Conservation (phyloP, 1,139 yeast species). For the Suhomyces guaymorum region DNA sequence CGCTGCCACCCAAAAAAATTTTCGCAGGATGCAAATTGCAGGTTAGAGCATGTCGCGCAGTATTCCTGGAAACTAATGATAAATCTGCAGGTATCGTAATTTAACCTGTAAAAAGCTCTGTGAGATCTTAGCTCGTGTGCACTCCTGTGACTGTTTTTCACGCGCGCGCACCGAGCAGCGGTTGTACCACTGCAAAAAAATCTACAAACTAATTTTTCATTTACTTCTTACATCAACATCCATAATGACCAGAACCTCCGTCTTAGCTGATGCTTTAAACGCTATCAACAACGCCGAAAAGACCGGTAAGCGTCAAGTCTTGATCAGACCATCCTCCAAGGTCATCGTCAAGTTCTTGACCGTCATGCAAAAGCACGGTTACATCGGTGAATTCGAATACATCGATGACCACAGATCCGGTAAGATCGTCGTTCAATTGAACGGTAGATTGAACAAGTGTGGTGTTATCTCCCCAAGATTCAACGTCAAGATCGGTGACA, state of each 20-base stretch:
- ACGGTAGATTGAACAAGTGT: slow-evolving; percentile 98
- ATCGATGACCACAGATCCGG: slow-evolving; percentile 99
- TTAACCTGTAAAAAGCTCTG: too few species aligned
- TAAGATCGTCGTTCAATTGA: slow-evolving; percentile 92
- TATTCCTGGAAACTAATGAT: neutral
- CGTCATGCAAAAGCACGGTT: slow-evolving; percentile 96
- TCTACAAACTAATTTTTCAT: slow-evolving; percentile 9
- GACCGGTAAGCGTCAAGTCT: slow-evolving; percentile 98
- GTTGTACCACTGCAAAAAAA: too few species aligned
- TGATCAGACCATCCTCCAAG: slow-evolving; percentile 98
- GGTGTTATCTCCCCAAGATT: slow-evolving; percentile 99
- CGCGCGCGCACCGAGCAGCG: too few species aligned
- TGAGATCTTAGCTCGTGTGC: too few species aligned
- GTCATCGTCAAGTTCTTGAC: slow-evolving; percentile 95
- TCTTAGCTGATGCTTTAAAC: slow-evolving; percentile 98
- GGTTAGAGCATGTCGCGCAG: neutral
- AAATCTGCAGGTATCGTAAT: too few species aligned
- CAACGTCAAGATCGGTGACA: slow-evolving; percentile 89
- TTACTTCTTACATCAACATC: slow-evolving; percentile 15
- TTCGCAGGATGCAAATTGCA: slow-evolving; percentile 5
- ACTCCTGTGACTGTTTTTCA: slow-evolving; percentile 16
- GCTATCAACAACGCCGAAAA: slow-evolving; percentile 99
- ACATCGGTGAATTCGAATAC: slow-evolving; percentile 98
- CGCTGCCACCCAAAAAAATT: slow-evolving; percentile 12
- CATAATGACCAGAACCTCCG: slow-evolving; percentile 96